These are phyloP conservation scores for Phytophthora sp. DNA, from an alignment of 352 stramenopile genomes.

Conservation along the genomic window DNA sequence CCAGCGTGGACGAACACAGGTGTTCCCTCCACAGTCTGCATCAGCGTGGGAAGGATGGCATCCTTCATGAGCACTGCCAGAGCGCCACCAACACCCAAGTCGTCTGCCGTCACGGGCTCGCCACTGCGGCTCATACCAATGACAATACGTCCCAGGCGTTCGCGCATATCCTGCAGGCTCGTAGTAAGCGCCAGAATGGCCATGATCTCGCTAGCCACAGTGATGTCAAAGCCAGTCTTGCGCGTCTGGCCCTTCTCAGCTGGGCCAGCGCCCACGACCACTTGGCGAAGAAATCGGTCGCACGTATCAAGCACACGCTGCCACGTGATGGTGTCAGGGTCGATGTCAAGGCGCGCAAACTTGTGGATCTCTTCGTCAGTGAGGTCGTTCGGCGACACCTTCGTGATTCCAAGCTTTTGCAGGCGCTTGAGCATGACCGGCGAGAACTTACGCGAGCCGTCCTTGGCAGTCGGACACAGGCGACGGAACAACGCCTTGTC, in stretches of 20 bases:
- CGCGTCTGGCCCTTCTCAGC: constrained; percentile 91
- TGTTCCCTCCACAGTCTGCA: constrained; percentile 97
- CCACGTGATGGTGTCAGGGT: constrained; percentile 92
- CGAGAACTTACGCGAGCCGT: constrained; percentile 85
- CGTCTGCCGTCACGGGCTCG: constrained; percentile 95
- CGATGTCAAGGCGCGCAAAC: constrained; percentile 97
- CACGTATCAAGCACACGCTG: constrained; percentile 98
- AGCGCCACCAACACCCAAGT: constrained; percentile 96
- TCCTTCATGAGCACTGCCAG: constrained; percentile 98
- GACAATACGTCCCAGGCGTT: constrained; percentile 95
- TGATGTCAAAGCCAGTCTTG: constrained; percentile 82
- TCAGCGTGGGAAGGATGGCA: constrained; percentile 96
- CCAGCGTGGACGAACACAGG: constrained; percentile 98
- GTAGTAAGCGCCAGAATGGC: constrained; percentile 96
- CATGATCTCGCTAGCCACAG: constrained; percentile 99
- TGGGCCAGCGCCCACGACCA: constrained; percentile 90
- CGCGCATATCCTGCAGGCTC: constrained; percentile 93
- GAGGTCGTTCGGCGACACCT: constrained; percentile 92
- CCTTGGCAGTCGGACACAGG: constrained; percentile 86
- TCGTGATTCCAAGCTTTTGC: constrained; percentile 95
- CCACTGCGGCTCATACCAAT: constrained; percentile 88
- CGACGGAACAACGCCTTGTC: constrained; percentile 88
- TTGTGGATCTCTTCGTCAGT: constrained; percentile 92
- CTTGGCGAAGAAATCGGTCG: constrained; percentile 94
- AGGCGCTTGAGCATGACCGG: constrained; percentile 93